A percentile compares a stretch with the other conserved stretches of the same genome.
phyloP scores from a whole-genome alignment of 2,329 filamentous ascomycete species.

The Juglanconis oblonga region DNA sequence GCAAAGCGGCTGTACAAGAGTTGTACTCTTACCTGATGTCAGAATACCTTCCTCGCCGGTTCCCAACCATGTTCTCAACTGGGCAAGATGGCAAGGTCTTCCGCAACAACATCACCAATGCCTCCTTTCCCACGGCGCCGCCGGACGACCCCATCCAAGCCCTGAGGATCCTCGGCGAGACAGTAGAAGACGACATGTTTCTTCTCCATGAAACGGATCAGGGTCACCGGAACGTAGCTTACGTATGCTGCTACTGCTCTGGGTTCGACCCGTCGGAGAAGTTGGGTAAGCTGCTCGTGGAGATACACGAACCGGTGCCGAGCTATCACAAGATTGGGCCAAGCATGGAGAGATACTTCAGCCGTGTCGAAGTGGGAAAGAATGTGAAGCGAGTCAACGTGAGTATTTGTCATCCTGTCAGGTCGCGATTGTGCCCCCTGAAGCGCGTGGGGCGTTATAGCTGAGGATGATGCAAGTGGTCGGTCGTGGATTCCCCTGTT shows the following conservation, averaged over 20 bases:
- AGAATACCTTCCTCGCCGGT: conserved; percentile 46
- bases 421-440: neutral
- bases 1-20: conserved; percentile 42
- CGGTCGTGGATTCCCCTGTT: conserved; percentile 39
- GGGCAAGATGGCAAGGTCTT: conserved; percentile 29
- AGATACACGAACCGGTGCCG: conserved; percentile 52
- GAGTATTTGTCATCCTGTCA: conserved; percentile 16
- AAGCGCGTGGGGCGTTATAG: no score
- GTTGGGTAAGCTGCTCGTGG: conserved; percentile 43
- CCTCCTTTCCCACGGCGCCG: conserved; percentile 27
- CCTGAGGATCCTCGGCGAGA: conserved; percentile 43
- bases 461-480: conserved; percentile 37
- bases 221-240: conserved; percentile 44
- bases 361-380: conserved; percentile 44
- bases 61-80: conserved; percentile 46
- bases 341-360: conserved; percentile 55
- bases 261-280: conserved; percentile 52
- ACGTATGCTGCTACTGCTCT: conserved; percentile 49
- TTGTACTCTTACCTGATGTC: conserved; percentile 46
- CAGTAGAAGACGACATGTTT: conserved; percentile 55
- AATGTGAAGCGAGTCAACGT: conserved; percentile 50
- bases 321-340: conserved; percentile 51
- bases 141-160: conserved; percentile 30
- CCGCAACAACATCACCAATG: conserved; percentile 38
- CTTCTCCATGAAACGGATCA: conserved; percentile 40